Base-by-base conservation (phyloP, 495 filamentous ascomycete species). In the Lasiosphaeria ovina region DNA sequence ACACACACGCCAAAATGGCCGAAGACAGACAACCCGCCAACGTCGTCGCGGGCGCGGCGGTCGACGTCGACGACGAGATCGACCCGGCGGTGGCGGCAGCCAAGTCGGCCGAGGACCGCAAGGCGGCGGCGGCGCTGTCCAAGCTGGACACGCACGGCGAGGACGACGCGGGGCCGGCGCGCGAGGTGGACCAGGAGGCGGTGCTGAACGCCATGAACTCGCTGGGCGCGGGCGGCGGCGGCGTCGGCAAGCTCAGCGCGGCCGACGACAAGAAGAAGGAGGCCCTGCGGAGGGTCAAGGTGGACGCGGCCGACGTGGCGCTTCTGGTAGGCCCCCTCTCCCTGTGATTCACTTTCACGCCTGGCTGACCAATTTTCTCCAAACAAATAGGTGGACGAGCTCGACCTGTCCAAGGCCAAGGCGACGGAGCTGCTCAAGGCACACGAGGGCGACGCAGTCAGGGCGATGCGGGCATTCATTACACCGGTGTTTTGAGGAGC, bases 61-160 rank as follows among this genome's bases (percentile, higher is more conserved):
- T 84, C 58, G 77, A 86, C 40, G 85, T 85, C 50, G 80, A 86
- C 31, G 81, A 84, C 45, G 74, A 83, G 48, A 74, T 83, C 32
- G 85, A 88, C 48, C 77, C 86, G 45, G 86, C 83, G 56, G 24
- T 24, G 24, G 24, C 24, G 24, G 24, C 24, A 24, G 89, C 84
- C 59, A 82, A 85, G 72, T 83, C 82, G 44, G 84, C 91, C 62
- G 91, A 95, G 75, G 92, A 94, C 77, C 89, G 91, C 73, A 96
- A 94, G 76, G 90, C 93, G 24, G 91, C 91, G 58, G 91, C 90
- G 33, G 92, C 93, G 16, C 85, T 96, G 66, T 86, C 84, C 62
- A 84, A 85, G 57, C 87, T 96, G 56, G 87, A 93, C 64, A 73
- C 82, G 33, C 74, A 70, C 38, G 76, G 75, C 60, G 86, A 86